Conservation (phyloP, 768 basidiomycete species). For the Trichaptum fuscoviolaceum region DNA sequence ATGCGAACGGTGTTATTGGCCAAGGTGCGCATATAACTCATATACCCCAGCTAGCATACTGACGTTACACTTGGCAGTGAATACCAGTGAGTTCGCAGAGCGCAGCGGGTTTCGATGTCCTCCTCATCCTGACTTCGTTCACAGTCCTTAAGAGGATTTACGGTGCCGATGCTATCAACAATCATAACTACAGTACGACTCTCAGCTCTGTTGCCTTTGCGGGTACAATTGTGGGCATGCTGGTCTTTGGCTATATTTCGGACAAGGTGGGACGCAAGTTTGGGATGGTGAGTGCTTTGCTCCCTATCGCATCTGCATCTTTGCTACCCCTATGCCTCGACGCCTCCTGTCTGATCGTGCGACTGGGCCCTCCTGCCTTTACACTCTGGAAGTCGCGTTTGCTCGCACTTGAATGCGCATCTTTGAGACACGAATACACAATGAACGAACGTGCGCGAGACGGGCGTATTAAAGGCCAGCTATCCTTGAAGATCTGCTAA, state of each 20-base stretch:
- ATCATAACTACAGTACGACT: constrained; percentile 55
- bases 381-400: neutral
- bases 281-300: constrained; percentile 60
- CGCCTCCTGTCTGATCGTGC: neutral
- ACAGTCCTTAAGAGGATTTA: constrained; percentile 71
- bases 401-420: neutral
- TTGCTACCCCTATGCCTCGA: neutral
- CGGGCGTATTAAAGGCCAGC: neutral
- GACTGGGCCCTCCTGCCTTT: neutral
- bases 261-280: constrained; percentile 84
- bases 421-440: neutral
- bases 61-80: constrained; percentile 39
- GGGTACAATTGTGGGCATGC: constrained; percentile 84
- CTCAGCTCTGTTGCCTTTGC: constrained; percentile 74
- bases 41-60: neutral
- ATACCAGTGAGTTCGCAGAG: constrained; percentile 46
- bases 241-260: constrained; percentile 74
- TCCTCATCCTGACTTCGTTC: constrained; percentile 15
- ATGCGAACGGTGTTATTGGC: constrained; percentile 78
- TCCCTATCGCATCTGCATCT: neutral
- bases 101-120: neutral
- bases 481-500: neutral
- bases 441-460: neutral
- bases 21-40: constrained; percentile 45
- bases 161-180: constrained; percentile 43